A percentile compares a stretch with the other conserved stretches of the same genome.
Evolutionary conservation across 129 eudicot species (phyloP).

Genomic region (Solidago caesia): DNA sequence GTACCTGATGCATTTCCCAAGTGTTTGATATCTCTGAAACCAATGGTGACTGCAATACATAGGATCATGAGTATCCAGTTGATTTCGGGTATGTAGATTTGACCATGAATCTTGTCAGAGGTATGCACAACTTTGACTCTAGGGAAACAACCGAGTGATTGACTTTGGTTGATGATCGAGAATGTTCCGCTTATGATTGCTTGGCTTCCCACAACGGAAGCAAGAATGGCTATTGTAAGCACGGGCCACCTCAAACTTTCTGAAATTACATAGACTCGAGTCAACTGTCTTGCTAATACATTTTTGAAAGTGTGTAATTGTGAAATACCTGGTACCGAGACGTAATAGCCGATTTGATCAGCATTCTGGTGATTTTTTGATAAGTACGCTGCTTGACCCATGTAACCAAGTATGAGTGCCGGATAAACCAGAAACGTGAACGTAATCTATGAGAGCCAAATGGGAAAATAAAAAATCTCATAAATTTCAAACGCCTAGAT

Average conservation of each 20-base stretch:
- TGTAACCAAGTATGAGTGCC: conserved; percentile 81
- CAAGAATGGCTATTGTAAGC: conserved; percentile 77
- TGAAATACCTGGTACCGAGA: conserved; percentile 82
- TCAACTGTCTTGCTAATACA: not conserved
- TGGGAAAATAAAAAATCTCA: conserved; percentile 4
- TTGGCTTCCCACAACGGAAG: conserved; percentile 98
- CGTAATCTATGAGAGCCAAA: conserved; percentile 59
- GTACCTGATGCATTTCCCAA: conserved; percentile 96
- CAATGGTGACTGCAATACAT: conserved; percentile 90
- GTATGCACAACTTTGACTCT: conserved; percentile 91
- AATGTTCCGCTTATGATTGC: conserved; percentile 98
- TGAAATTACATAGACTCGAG: conserved; percentile 32
- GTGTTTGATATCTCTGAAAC: conserved; percentile 88
- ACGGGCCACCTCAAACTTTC: conserved; percentile 89
- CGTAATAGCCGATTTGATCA: conserved; percentile 66
- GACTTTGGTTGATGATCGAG: conserved; percentile 94
- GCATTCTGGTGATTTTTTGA: conserved; percentile 67
- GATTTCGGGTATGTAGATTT: conserved; percentile 92
- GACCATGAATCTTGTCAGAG: conserved; percentile 84
- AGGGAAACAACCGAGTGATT: conserved; percentile 93
- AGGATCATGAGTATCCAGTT: conserved; percentile 92
- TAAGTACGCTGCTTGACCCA: conserved; percentile 97
- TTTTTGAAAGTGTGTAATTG: conserved; percentile 1
- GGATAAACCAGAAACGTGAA: conserved; percentile 95
- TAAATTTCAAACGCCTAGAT: conserved; percentile 18